Percentiles rank a stretch among this genome's conserved stretches.
Evolutionary conservation across 495 filamentous ascomycete genomes (phyloP).

Genomic region (Melanomma pulvis-pyrius): DNA sequence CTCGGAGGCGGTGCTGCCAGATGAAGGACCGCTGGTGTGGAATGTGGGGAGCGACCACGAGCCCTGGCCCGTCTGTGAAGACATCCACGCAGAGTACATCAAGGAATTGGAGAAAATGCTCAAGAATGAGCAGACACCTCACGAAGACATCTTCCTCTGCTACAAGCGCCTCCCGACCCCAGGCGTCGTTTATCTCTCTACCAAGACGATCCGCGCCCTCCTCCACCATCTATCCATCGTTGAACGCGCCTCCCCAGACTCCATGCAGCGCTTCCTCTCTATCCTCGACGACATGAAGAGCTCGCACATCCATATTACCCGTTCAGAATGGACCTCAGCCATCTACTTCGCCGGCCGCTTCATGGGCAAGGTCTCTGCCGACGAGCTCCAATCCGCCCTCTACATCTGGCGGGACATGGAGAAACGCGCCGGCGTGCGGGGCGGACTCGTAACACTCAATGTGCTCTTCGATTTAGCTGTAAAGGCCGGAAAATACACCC

Average conservation of each 20-base stretch:
- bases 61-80: constrained; percentile 22
- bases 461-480: constrained; percentile 87
- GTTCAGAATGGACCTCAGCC: constrained; percentile 77
- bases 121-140: constrained; percentile 49
- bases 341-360: constrained; percentile 76
- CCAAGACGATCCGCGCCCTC: constrained; percentile 62
- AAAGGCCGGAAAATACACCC: constrained; percentile 76
- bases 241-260: constrained; percentile 56
- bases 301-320: constrained; percentile 63
- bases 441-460: constrained; percentile 78
- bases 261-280: constrained; percentile 80
- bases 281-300: constrained; percentile 80
- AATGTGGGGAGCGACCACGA: constrained; percentile 32
- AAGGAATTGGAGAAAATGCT: constrained; percentile 48
- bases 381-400: constrained; percentile 72
- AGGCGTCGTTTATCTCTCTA: constrained; percentile 65
- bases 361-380: constrained; percentile 60
- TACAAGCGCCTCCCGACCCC: constrained; percentile 67
- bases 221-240: constrained; percentile 68
- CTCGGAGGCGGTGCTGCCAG: not conserved
- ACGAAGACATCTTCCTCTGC: constrained; percentile 59
- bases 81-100: constrained; percentile 9
- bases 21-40: constrained; percentile 25
- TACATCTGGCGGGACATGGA: constrained; percentile 92
- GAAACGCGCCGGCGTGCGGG: constrained; percentile 61